Percentiles rank a stretch among this genome's conserved stretches.
These are phyloP conservation scores for Iberis pinnata DNA, from an alignment of 345 rosid genomes.

Conservation along the genomic window DNA sequence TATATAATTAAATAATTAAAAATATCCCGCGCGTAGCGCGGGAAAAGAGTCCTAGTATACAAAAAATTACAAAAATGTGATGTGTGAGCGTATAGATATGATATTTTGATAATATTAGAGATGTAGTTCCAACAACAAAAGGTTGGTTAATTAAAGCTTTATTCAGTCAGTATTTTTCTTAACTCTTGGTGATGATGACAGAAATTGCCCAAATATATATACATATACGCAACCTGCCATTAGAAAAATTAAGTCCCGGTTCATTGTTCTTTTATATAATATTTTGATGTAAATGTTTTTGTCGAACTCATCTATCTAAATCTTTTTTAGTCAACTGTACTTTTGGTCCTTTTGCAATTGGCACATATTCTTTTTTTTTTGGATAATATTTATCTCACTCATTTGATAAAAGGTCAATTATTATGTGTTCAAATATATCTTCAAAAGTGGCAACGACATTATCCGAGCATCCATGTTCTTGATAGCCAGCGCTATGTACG, in stretches of 20 bases:
- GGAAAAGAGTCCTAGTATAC: too few species aligned
- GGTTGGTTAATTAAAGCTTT: slow-evolving; percentile 24
- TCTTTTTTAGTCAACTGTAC: too few species aligned
- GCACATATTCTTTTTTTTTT: too few species aligned
- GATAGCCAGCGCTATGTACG: too few species aligned
- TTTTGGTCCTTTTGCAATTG: too few species aligned
- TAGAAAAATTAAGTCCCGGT: slow-evolving; percentile 20
- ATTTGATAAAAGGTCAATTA: too few species aligned
- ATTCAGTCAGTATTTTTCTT: slow-evolving; percentile 7
- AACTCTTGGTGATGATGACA: slow-evolving; percentile 21
- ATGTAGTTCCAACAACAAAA: slow-evolving; percentile 15
- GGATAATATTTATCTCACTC: too few species aligned
- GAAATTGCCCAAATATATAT: slow-evolving; percentile 14
- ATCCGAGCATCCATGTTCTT: too few species aligned
- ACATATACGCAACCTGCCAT: slow-evolving; percentile 24
- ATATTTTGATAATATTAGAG: slow-evolving; percentile 9
- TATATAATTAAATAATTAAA: too few species aligned
- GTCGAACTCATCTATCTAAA: slow-evolving; percentile 24
- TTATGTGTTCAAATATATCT: too few species aligned
- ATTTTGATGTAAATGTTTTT: slow-evolving; percentile 22
- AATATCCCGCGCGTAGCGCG: too few species aligned
- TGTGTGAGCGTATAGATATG: slow-evolving; percentile 15
- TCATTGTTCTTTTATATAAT: slow-evolving; percentile 19
- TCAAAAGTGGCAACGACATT: too few species aligned
- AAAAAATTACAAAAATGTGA: slow-evolving; percentile 10